Conservation (phyloP, 148 eudicot genomes). For the Agrostemma githago region DNA sequence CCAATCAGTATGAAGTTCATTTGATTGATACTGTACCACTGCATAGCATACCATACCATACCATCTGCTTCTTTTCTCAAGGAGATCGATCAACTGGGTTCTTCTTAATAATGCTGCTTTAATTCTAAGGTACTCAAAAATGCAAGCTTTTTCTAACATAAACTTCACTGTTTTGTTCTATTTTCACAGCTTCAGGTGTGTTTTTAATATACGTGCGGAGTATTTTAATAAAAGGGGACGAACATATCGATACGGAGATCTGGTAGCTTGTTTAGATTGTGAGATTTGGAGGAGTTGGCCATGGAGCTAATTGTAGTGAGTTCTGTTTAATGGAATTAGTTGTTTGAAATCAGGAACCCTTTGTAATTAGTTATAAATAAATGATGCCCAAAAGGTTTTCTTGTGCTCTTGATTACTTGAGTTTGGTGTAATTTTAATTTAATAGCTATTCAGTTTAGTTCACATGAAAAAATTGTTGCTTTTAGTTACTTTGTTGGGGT, state of each 20-base stretch:
- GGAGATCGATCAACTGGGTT: conserved; percentile 22
- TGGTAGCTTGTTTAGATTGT: not conserved
- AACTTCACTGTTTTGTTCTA: not conserved
- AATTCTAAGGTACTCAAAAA: conserved; percentile 19
- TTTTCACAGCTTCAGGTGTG: too few species aligned
- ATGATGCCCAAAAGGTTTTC: not conserved
- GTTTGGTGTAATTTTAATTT: conserved; percentile 5
- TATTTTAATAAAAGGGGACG: too few species aligned
- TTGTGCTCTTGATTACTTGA: conserved; percentile 7
- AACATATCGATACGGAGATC: not conserved
- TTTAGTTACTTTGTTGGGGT: too few species aligned
- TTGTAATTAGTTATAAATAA: not conserved
- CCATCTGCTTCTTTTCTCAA: not conserved
- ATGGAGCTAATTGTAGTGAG: not conserved
- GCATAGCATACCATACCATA: not conserved
- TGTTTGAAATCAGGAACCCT: not conserved
- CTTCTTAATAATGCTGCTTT: conserved; percentile 12
- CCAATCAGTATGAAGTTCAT: not conserved
- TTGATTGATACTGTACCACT: conserved; percentile 15
- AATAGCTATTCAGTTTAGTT: not conserved
- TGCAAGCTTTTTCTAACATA: not conserved
- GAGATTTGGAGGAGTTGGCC: not conserved
- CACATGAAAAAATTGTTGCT: not conserved
- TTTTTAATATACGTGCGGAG: too few species aligned
- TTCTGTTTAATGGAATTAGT: conserved; percentile 8